A percentile compares a stretch with the other conserved stretches of the same genome.
Conservation (phyloP, 805 yeast genomes). For the Tetrapisispora arboricola region DNA sequence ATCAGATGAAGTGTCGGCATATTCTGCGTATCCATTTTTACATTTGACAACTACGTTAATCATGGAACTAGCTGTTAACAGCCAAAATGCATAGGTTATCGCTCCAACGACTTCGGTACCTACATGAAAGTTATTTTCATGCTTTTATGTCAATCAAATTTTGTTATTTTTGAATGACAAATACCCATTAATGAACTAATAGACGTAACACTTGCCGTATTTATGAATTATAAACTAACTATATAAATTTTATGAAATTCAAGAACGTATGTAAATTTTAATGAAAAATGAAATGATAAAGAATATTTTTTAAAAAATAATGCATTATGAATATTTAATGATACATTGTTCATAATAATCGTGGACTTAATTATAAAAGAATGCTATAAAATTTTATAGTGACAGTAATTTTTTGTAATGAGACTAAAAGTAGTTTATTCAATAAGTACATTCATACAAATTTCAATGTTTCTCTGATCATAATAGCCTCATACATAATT, state of each 20-base stretch:
- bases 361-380: too few species aligned
- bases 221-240: background rate
- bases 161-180: background rate
- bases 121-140: background rate
- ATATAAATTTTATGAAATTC: background rate
- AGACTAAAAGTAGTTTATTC: too few species aligned
- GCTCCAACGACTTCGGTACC: too few species aligned
- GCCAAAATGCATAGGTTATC: conserved; percentile 39
- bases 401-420: too few species aligned
- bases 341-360: too few species aligned
- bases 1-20: conserved; percentile 74
- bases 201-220: background rate
- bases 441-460: too few species aligned
- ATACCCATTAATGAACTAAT: background rate
- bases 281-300: conserved; percentile 1
- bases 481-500: too few species aligned
- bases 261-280: background rate
- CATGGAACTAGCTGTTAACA: conserved; percentile 94
- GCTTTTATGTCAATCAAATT: background rate
- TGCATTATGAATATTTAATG: background rate
- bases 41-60: conserved; percentile 86
- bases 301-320: too few species aligned
- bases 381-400: too few species aligned
- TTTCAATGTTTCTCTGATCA: too few species aligned
- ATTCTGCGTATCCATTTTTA: conserved; percentile 89